Percentiles rank a stretch among this genome's conserved stretches.
Evolutionary conservation across 2,329 filamentous ascomycete species (phyloP).

Genomic region (Cladophialophora exuberans): DNA sequence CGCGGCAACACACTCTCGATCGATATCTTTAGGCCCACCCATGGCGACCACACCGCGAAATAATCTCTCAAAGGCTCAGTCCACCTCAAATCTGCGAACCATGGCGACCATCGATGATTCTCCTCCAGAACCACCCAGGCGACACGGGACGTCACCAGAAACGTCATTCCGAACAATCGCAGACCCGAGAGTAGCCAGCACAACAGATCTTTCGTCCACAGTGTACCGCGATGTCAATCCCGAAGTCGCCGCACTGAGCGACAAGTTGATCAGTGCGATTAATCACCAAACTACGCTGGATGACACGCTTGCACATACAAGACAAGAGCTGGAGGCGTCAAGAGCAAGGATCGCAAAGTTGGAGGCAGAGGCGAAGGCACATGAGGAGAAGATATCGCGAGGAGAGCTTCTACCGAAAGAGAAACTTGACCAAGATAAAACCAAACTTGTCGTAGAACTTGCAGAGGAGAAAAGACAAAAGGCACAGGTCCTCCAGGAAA

Average conservation of each 20-base stretch:
- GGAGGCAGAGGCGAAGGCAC: conserved; percentile 70
- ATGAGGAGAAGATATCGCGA: conserved; percentile 69
- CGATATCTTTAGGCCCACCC: conserved; percentile 28
- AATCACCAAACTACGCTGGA: conserved; percentile 93
- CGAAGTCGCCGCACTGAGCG: conserved; percentile 88
- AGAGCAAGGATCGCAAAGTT: conserved; percentile 68
- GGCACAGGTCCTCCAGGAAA: conserved; percentile 72
- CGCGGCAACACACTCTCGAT: conserved; percentile 24
- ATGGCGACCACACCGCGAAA: conserved; percentile 12
- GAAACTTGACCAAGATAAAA: conserved; percentile 73
- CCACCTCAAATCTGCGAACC: conserved; percentile 46
- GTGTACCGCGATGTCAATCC: conserved; percentile 63
- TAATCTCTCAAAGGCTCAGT: conserved; percentile 48
- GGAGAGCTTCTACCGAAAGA: conserved; percentile 77
- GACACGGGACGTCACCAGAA: conserved; percentile 37
- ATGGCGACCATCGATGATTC: conserved; percentile 38
- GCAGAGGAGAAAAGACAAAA: conserved; percentile 69
- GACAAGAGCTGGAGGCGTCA: conserved; percentile 79
- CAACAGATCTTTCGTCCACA: conserved; percentile 41
- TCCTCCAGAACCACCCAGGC: conserved; percentile 34
- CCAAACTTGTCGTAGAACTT: conserved; percentile 60
- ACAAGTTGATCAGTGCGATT: conserved; percentile 95
- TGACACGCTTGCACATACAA: conserved; percentile 79
- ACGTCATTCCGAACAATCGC: conserved; percentile 51
- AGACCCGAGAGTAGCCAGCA: conserved; percentile 45